These are phyloP conservation scores for Noccaea caerulescens DNA, from an alignment of 345 rosid species.

Conservation along the genomic window DNA sequence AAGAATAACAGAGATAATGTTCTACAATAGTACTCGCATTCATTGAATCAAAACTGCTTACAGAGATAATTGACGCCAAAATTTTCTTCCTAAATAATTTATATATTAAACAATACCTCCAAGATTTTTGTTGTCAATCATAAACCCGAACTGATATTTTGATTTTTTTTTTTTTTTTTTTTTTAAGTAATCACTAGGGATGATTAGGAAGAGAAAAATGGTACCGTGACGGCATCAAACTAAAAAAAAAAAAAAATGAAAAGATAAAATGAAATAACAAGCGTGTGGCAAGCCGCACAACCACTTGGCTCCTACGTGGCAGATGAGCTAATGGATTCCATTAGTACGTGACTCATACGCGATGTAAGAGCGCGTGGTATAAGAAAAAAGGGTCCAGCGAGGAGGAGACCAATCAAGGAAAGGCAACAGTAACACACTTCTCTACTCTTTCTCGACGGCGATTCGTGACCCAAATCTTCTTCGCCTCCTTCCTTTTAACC, in stretches of 20 bases:
- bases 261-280: constrained; percentile 2
- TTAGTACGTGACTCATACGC: neutral
- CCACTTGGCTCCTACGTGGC: constrained; percentile 37
- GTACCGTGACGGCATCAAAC: neutral
- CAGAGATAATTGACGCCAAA: neutral
- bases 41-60: neutral
- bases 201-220: constrained; percentile 15
- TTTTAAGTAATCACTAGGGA: neutral
- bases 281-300: constrained; percentile 12
- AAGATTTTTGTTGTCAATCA: neutral
- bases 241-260: neutral
- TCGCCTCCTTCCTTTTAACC: neutral
- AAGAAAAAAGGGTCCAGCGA: constrained; percentile 21
- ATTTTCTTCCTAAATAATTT: neutral
- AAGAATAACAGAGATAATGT: neutral
- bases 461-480: constrained; percentile 37
- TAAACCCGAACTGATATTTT: neutral
- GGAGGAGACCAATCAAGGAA: constrained; percentile 34
- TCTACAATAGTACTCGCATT: neutral
- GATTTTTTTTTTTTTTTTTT: too few relatives aligned
- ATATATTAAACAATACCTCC: neutral
- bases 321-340: neutral
- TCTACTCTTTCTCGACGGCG: constrained; percentile 30
- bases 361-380: neutral
- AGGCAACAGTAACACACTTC: constrained; percentile 35